phyloP scores from a whole-genome alignment of 192 early-diverging fungal species.

The Thoreauomyces humboldtii region DNA sequence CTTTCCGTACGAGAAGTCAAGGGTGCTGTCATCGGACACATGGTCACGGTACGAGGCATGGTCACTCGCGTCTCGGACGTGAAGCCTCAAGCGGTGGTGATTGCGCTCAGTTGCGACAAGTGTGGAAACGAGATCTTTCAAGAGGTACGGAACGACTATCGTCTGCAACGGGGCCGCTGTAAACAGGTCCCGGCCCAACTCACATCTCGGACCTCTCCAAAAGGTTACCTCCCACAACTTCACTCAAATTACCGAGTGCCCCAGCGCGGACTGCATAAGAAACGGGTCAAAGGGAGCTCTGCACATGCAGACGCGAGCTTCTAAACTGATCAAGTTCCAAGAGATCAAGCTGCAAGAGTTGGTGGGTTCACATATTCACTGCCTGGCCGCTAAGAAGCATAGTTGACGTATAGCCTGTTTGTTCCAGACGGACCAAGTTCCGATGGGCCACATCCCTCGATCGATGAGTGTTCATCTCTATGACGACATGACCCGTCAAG shows the following conservation, averaged over 20 bases:
- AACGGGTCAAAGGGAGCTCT: slow-evolving; percentile 81
- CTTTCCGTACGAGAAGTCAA: slow-evolving; percentile 86
- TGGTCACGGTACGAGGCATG: slow-evolving; percentile 88
- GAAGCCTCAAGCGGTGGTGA: slow-evolving; percentile 84
- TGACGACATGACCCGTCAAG: slow-evolving; percentile 71
- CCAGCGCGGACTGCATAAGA: slow-evolving; percentile 71
- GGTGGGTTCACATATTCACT: slow-evolving; percentile 43
- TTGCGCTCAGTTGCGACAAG: slow-evolving; percentile 87
- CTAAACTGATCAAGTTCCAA: slow-evolving; percentile 91
- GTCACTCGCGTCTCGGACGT: slow-evolving; percentile 93
- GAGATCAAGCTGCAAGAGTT: slow-evolving; percentile 96
- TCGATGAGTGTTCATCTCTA: slow-evolving; percentile 90
- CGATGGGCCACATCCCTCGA: slow-evolving; percentile 97
- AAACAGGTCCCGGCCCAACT: too few species aligned
- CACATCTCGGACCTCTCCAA: neutral
- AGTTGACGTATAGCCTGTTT: neutral
- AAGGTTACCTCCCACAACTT: slow-evolving; percentile 47
- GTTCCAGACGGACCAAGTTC: slow-evolving; percentile 89
- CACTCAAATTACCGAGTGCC: slow-evolving; percentile 80
- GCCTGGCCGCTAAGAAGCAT: neutral
- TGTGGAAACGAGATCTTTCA: slow-evolving; percentile 97
- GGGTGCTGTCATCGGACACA: slow-evolving; percentile 72
- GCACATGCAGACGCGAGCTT: slow-evolving; percentile 86
- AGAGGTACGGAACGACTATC: slow-evolving; percentile 72
- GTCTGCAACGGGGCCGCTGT: too few species aligned